Evolutionary conservation across 1,139 yeast species (phyloP).

Genomic region (Yamadazyma trypodendri): DNA sequence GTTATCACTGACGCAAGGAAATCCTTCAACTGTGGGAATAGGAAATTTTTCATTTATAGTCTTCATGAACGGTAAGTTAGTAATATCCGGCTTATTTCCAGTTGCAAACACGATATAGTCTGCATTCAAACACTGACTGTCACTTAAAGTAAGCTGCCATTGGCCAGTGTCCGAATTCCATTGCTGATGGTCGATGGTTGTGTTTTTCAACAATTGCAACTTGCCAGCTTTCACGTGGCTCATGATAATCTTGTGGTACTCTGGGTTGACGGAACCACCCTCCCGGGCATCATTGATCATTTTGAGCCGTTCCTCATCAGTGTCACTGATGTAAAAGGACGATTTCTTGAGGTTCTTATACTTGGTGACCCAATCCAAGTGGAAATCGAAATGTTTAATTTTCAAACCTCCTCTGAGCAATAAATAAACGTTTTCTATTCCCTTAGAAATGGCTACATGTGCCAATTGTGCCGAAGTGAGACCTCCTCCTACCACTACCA

Average conservation of each 20-base stretch:
- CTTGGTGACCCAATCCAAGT: conserved; percentile 53
- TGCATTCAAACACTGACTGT: conserved; percentile 8
- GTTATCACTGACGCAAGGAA: conserved; percentile 46
- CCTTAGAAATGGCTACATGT: conserved; percentile 33
- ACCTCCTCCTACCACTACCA: conserved; percentile 50
- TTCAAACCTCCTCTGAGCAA: conserved; percentile 41
- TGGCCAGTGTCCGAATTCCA: conserved; percentile 19
- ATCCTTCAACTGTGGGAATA: conserved; percentile 34
- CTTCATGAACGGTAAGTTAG: conserved; percentile 28
- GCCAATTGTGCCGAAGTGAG: conserved; percentile 51
- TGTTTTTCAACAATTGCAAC: conserved; percentile 23
- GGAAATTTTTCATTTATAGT: conserved; percentile 25
- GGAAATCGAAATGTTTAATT: conserved; percentile 51
- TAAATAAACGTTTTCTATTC: conserved; percentile 32
- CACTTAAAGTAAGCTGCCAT: conserved; percentile 20
- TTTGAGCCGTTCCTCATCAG: conserved; percentile 40
- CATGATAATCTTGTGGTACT: conserved; percentile 34
- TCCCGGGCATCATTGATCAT: conserved; percentile 46
- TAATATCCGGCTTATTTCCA: conserved; percentile 36
- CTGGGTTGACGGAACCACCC: conserved; percentile 52
- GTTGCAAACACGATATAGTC: conserved; percentile 47
- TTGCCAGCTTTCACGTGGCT: conserved; percentile 31
- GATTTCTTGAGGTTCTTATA: conserved; percentile 44
- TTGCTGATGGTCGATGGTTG: conserved; percentile 20
- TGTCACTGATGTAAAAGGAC: conserved; percentile 42